phyloP scores from a whole-genome alignment of 228 moss, liverwort and hornwort genomes.

The Sphagnum magellanicum region DNA sequence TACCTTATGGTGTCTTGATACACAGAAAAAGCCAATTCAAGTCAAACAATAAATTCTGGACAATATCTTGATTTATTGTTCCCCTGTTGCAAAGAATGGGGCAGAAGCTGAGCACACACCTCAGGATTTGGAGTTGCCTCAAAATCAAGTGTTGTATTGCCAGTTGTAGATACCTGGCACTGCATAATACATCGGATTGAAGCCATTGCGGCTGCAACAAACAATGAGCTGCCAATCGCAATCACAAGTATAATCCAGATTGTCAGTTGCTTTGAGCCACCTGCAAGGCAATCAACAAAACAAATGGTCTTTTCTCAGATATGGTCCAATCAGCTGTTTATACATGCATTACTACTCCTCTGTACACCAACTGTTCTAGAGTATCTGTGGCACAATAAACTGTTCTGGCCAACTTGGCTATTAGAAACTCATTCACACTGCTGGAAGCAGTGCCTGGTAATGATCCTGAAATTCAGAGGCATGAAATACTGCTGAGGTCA shows the following conservation, averaged over 20 bases:
- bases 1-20: too few relatives aligned
- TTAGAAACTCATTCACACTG: too few relatives aligned
- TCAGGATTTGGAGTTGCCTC: constrained; percentile 11
- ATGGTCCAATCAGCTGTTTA: not conserved
- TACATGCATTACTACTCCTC: not conserved
- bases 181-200: constrained; percentile 18
- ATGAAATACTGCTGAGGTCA: too few relatives aligned
- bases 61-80: too few relatives aligned
- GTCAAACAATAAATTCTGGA: too few relatives aligned
- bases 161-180: constrained; percentile 8
- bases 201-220: constrained; percentile 17
- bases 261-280: constrained; percentile 15
- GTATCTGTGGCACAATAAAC: too few relatives aligned
- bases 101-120: not conserved
- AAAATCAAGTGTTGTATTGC: constrained; percentile 31
- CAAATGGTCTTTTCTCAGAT: too few relatives aligned
- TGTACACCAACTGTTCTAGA: too few relatives aligned
- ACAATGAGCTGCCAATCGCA: constrained; percentile 36
- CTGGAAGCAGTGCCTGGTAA: too few relatives aligned
- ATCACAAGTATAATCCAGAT: constrained; percentile 38
- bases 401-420: too few relatives aligned
- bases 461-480: too few relatives aligned
- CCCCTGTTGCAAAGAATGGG: not conserved
- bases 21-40: too few relatives aligned
- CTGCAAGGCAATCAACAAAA: constrained; percentile 4